Evolutionary conservation across 163 green algal genomes (phyloP), one percentile per base, ranked within the genome.

Genomic region (Coccomyxa subellipsoidea): DNA sequence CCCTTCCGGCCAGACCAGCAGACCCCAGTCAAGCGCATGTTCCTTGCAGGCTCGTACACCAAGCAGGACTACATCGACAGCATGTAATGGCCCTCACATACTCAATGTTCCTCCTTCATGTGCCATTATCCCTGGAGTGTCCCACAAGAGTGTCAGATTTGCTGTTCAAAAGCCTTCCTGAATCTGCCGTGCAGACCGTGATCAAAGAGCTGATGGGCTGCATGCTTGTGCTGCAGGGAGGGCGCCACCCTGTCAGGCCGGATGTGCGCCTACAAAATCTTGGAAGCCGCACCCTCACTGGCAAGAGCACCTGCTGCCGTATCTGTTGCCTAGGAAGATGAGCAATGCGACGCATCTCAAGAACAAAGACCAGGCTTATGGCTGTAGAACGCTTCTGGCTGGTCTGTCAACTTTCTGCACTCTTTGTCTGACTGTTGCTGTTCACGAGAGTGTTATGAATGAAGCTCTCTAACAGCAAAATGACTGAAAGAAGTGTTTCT

Each of bases 21-120:
- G 35, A 99, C 96, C 5, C 94, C 95, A 1, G 86, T 99, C 27
- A 86, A 91, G 80, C 98, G 98, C 89, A 98, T 99, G 85, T 99
- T 98, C 92, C 86, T 99, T 79, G 92, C 96, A 0, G 96, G 96
- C 40, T 93, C 84, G 40, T 99, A 98, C 90, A 99, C 96, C 69
- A 93, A 94, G 59, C 94, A 98, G 89, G 96, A 99, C 90, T 99
- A 99, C 91, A 99, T 99, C 47, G 95, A 98, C 85, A 97, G 91
- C 76, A 99, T 99, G 95, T 83, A 32, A 79, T n/a, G n/a, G n/a
- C n/a, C n/a, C n/a, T n/a, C n/a, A n/a, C n/a, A n/a, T n/a, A n/a
- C n/a, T n/a, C n/a, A n/a, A n/a, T n/a, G 88, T 38, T 32, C 32
- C n/a, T 38, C 38, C 15, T 9, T 15, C 5, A 32, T 7, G 25